Base-by-base conservation (phyloP, 176 grass and related monocot species). In the Tillandsia leiboldiana region DNA sequence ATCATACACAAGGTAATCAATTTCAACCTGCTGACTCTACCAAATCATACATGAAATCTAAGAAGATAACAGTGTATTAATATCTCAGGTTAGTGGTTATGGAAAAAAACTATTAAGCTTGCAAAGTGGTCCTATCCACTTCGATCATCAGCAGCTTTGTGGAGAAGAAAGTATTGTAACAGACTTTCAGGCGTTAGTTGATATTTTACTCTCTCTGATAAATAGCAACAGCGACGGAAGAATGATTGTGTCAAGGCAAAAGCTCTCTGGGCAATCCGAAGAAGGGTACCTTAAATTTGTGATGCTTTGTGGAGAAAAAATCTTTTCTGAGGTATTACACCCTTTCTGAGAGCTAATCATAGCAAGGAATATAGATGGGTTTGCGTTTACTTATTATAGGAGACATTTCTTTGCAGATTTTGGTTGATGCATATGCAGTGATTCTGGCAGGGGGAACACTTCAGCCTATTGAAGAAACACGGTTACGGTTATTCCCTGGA, bases 391-490 rank as follows among this genome's bases (percentile, higher is more conserved):
- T 29, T 15, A 22, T 56, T 13, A 75, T 70, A 47, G 13, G 0
- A 49, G 57, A 2, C 79, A 73, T 63, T 65, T 51, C 67, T 50
- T 26, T 85, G 53, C 70, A 92, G 93, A 73, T 96, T 28, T 76
- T 69, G 61, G 51, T 61, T 75, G 86, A 89, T 74, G 81, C 86
- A 50, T 64, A 89, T 81, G 86, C 81, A 80, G 76, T 96, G 64
- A 79, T 96, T 78, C 64, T 96, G 77, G 76, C 83, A 68, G 93
- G 88, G 68, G 93, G 93, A 28, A 96, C 93, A 23, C 86, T 96
- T 51, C 93, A 96, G 71, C 93, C 93, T 78, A 92, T 92, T 74
- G 93, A 96, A 85, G 93, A 96, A 84, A 96, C 79, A 79, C 87
- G 88, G 76, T n/a, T 92, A 27, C 83, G 83, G 49, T 80, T 96